phyloP scores from a whole-genome alignment of 2,329 filamentous ascomycete genomes.

The Rhexocercosporidium sp. region DNA sequence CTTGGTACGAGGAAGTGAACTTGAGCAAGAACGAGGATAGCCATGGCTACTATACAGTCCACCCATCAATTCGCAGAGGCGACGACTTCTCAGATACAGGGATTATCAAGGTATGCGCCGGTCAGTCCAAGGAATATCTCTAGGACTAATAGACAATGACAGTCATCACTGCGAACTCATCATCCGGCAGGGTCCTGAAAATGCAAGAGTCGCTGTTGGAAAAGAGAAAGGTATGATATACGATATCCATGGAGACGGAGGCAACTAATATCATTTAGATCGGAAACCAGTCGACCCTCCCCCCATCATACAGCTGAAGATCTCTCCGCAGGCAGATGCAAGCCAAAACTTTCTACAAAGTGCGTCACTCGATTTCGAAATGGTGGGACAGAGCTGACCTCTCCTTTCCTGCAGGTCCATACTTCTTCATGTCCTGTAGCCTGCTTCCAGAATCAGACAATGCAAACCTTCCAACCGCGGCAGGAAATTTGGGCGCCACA shows the following conservation, averaged over 20 bases:
- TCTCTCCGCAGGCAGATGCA: slow-evolving; percentile 52
- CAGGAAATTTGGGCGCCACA: slow-evolving; percentile 51
- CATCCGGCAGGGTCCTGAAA: slow-evolving; percentile 70
- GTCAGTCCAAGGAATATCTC: not conserved
- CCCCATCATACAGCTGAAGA: slow-evolving; percentile 76
- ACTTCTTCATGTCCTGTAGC: slow-evolving; percentile 54
- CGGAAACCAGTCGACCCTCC: slow-evolving; percentile 89
- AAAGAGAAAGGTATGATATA: slow-evolving; percentile 72
- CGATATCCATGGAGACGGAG: not conserved
- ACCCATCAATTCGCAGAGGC: slow-evolving; percentile 38
- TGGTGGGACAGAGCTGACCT: not conserved
- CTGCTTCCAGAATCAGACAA: slow-evolving; percentile 39
- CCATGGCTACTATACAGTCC: slow-evolving; percentile 15
- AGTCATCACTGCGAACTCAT: slow-evolving; percentile 61
- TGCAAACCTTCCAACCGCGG: not conserved
- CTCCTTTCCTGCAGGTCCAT: slow-evolving; percentile 46
- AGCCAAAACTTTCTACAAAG: slow-evolving; percentile 59
- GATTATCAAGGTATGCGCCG: slow-evolving; percentile 33
- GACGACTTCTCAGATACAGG: slow-evolving; percentile 30
- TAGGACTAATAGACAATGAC: slow-evolving; percentile 23
- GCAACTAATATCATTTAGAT: slow-evolving; percentile 52
- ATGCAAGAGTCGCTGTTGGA: slow-evolving; percentile 70
- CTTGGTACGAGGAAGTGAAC: not conserved
- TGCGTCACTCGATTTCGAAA: slow-evolving; percentile 48
- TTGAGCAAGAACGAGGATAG: not conserved